Evolutionary conservation across 495 filamentous ascomycete genomes (phyloP), one percentile per base, ranked within the genome.

Genomic region (Neurospora discreta): DNA sequence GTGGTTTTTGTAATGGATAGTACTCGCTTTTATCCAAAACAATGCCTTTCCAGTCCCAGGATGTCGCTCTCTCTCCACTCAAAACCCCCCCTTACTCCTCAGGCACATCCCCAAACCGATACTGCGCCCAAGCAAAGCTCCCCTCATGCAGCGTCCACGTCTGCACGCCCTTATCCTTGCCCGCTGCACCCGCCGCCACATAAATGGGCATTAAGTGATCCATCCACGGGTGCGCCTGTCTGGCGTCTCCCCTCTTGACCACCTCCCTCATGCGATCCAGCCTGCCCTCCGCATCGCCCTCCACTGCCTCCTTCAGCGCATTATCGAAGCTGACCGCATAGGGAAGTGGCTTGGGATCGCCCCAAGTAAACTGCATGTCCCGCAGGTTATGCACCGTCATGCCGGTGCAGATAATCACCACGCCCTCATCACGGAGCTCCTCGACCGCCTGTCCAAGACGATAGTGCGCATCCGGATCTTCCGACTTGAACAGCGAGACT

Each of bases 311-410:
- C 77, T 89, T 92, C 26, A 95, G 83, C 15, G 92, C 93, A 44
- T 90, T 86, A 80, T 95, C 92, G 73, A 97, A 97, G 60, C 87
- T 89, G 23, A 84, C 84, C n/a, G 85, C 84, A 78, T 93, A 93
- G n/a, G 88, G 88, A 76, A 90, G 44, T 2, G 87, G 86, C 18
- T 72, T 77, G 20, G 84, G 75, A n/a, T 82, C 79, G 6, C 81
- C 84, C 69, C 77, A 80, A 2, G 84, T 77, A 68, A 82, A 82
- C 13, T 83, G 82, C 73, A 90, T 30, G 74, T 93, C 92, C n/a
- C 89, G 85, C 43, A 94, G 84, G 77, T 95, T 95, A 77, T 95
- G 93, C 30, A 94, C 93, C 1, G 90, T 90, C 92, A 95, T 94
- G n/a, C 93, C 93, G 0, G 91, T 90, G 23, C 87, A 86, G 58